Base-by-base conservation (phyloP, 371 early-diverging fungal genomes). In the Mucor circinelloides region DNA sequence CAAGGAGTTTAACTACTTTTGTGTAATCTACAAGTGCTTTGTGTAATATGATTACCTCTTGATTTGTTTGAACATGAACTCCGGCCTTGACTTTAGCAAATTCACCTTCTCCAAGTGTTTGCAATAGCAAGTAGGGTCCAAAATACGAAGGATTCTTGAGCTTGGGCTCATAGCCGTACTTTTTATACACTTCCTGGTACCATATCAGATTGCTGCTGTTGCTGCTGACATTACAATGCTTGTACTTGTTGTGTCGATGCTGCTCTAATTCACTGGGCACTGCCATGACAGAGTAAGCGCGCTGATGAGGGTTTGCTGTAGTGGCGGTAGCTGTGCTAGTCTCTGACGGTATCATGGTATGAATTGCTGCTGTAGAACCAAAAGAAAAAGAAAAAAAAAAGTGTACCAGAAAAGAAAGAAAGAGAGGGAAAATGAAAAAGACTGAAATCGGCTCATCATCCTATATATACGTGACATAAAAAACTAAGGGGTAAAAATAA, bases 31-130 rank as follows among this genome's bases (percentile, higher is more conserved):
- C 13, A 13, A 6, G 13, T 27, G 30, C n/a, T 44, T 9, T 25
- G 17, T 19, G n/a, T 30, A 17, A 36, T 15, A 0, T 34, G 25
- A n/a, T 75, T 87, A 96, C 99, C 89, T 96, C 97, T 70, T 93
- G 92, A 23, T 95, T 94, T 19, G 94, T 92, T 57, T 95, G 83
- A 60, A 91, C 90, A 79, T 98, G 94, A 69, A 95, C 88, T 19
- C 95, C 99, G 25, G 97, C 88, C 75, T 99, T 98, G 70, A 99
- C 99, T 79, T 98, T 97, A 62, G 97, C 97, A 82, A 98, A 99
- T 80, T 98, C 98, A 42, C 99, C 99, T 79, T 95, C 98, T 62
- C 99, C 99, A 12, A 99, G 84, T 17, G 97, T 95, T 78, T 97
- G 98, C 25, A 95, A 86, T 44, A 99, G 81, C n/a, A 92, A 89